Evolutionary conservation across 768 basidiomycete species (phyloP), one percentile per base, ranked within the genome.

Genomic region (Tubosaeta brunneosetosa): DNA sequence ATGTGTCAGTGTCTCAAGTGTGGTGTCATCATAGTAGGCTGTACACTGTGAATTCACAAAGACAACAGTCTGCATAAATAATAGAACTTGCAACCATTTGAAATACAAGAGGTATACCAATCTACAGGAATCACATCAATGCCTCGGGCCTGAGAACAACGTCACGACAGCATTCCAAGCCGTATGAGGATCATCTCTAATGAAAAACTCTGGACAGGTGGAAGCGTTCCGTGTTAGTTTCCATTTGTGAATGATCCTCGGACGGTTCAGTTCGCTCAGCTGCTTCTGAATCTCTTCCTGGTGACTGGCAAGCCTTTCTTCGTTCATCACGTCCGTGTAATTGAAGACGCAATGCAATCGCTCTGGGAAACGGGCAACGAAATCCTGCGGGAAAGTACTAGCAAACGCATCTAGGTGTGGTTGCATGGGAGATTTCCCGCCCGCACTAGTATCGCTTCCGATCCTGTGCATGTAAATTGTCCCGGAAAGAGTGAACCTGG

Each of bases 381-480:
- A 51, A 6, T n/a, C 12, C 16, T 2, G 2, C 25, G 61, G 53
- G 27, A 63, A 51, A 12, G 55, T 13, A 25, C 1, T 0, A 6
- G 50, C 45, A 13, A 64, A 63, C 17, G 27, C 5, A 17, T 55
- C 8, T 34, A 64, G 16, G 5, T 64, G 49, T 1, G 3, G 2
- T 11, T 55, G 55, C 11, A 62, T 4, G 2, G 5, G 22, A 26
- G 4, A 31, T 29, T 6, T 2, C 3, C 17, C 11, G 0, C 5
- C 27, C 12, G 8, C 0, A 2, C 0, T 0, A 11, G 47, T 53
- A 22, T 51, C 22, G 6, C 7, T 34, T 25, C 51, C 62, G 17
- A 64, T 3, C 33, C 44, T 44, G 44, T 58, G 51, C 55, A 61
- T 7, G 37, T 63, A 63, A 17, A 63, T 55, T n/a, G 10, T 51